Base-by-base conservation (phyloP, 768 basidiomycete genomes). In the Suillus variegatus region DNA sequence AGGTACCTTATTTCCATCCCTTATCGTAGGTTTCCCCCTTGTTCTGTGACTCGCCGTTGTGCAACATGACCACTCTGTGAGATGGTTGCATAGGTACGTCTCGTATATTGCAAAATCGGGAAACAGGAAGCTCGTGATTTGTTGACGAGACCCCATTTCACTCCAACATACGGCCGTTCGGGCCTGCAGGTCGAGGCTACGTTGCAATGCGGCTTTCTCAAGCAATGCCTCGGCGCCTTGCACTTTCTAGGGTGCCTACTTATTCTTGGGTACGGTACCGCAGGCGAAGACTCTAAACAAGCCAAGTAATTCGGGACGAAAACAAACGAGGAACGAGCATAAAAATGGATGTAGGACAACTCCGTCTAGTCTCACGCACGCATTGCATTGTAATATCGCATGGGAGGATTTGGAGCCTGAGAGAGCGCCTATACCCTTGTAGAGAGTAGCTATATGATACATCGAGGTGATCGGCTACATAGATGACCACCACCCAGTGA, bases 351-450 rank as follows among this genome's bases (percentile, higher is more conserved):
- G 51, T 28, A 52, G 51, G 14, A 14, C 47, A 36, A 14, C 47
- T 61, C 58, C 49, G 44, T 60, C 46, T 25, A 65, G 64, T 65
- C 22, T 35, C 66, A 69, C 72, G 73, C 72, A 75, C 69, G 51
- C 46, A 41, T 5, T 38, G 32, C 55, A 60, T 68, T 66, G 64
- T 55, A 68, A 56, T 61, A 52, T 58, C 43, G 69, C 69, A 65
- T 73, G 74, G 66, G 73, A 73, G 73, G n/a, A 28, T 54, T 47
- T 58, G 65, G 63, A 36, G 64, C 71, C 66, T 75, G 73, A 61
- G 72, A 73, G 64, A 32, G 32, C 57, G 40, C 63, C 32, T 51
- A 65, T 61, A 51, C 14, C 64, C 44, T 65, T 51, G 60, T 65
- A 38, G 22, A 28, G 57, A 55, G 20, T 44, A 56, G 58, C 22